Evolutionary conservation across 495 filamentous ascomycete species (phyloP), one percentile per base, ranked within the genome.

Genomic region (Neurospora sp.): DNA sequence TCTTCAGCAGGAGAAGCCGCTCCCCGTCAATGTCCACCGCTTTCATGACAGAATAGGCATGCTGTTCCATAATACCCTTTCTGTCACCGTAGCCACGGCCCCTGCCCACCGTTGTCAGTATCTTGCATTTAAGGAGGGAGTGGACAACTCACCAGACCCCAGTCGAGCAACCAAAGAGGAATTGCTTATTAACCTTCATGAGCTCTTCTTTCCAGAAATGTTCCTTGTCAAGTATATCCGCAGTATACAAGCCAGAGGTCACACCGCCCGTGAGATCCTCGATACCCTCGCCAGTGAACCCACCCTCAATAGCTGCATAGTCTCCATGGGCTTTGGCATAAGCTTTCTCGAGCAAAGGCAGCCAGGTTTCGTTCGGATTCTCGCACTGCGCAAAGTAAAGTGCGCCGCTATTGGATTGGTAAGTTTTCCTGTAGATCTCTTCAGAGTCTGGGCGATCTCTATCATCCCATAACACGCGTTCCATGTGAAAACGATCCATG

Each of bases 271-370:
- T 97, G 22, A 98, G 84, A 80, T 98, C 95, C 81, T 98, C 95
- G 68, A 98, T 90, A 2, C 91, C 95, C 79, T 98, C 95, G 18
- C 92, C 93, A 22, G 91, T 91, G 78, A 89, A 94, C 2, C 94
- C 94, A 22, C 94, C 93, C 73, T 95, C 91, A 68, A 97, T 94
- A 1, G 93, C 86, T 12, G 88, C 86, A 76, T 91, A 97, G 79
- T 96, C 93, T 4, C 93, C 94, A 76, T 98, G 95, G 12, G 94
- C 94, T 80, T 98, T 98, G 65, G 95, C 95, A 81, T 96, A 98
- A 0, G 95, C 95, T 81, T 98, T 98, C 78, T 98, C 95, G 4
- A 98, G 87, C 68, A 98, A 82, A 1, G 95, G 95, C 37, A 98
- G 84, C 95, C 95, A 98, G 0, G 94, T 98, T 83, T 98, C 95